These are phyloP conservation scores for Durusdinium trenchii DNA, from an alignment of 73 alveolate species.

Conservation along the genomic window DNA sequence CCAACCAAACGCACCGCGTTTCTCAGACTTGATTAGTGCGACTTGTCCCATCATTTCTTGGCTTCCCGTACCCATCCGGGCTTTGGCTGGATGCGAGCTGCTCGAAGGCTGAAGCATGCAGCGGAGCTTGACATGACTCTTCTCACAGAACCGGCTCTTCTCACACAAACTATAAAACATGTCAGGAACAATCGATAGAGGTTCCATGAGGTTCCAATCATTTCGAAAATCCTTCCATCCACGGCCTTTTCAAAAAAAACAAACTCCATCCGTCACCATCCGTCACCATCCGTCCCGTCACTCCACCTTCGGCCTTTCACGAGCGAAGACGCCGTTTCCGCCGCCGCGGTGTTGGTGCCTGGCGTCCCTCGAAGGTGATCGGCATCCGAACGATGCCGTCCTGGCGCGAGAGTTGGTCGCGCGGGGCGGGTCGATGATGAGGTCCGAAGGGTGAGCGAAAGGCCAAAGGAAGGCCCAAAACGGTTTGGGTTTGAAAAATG, in stretches of 20 bases:
- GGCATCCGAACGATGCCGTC: conserved; percentile 85
- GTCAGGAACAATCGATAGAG: too few species aligned
- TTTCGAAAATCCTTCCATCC: background rate
- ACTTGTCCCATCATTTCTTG: background rate
- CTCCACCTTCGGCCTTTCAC: background rate
- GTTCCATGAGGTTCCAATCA: background rate
- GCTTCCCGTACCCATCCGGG: background rate
- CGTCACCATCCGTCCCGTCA: background rate
- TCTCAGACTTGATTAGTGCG: too few species aligned
- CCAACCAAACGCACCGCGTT: too few species aligned
- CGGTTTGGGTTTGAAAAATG: too few species aligned
- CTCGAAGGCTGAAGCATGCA: conserved; percentile 29
- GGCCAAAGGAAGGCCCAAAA: too few species aligned
- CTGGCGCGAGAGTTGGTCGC: too few species aligned
- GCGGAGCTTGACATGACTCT: too few species aligned
- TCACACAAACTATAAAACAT: too few species aligned
- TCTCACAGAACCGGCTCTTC: too few species aligned
- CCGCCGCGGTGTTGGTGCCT: background rate
- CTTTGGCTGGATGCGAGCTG: background rate
- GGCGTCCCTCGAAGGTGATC: conserved; percentile 2
- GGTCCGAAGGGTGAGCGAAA: too few species aligned
- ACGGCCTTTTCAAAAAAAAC: background rate
- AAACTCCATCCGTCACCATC: background rate
- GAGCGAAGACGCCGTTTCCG: background rate
- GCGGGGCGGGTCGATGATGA: too few species aligned